Evolutionary conservation across 129 eudicot species (phyloP).

Genomic region (Chrysanthemum makinoi): DNA sequence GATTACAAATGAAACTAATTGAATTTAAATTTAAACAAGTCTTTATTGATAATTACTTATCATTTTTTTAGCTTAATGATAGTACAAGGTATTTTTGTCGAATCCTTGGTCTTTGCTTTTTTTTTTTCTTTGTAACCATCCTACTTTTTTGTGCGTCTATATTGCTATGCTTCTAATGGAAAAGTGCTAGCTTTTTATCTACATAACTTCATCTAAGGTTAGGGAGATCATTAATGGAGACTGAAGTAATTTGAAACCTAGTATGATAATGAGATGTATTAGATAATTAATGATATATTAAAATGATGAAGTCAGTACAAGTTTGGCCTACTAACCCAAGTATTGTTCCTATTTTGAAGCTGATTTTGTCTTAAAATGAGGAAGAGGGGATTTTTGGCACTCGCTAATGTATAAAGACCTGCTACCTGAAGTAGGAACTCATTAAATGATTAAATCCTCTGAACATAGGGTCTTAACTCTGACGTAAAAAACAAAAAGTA

Average conservation of each 20-base stretch:
- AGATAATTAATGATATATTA: too few relatives aligned
- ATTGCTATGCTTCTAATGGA: not conserved
- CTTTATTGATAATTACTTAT: conserved; percentile 11
- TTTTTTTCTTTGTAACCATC: too few relatives aligned
- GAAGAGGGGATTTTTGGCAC: not conserved
- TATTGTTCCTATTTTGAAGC: not conserved
- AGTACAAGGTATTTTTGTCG: not conserved
- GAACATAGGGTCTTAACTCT: not conserved
- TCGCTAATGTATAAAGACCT: conserved; percentile 3
- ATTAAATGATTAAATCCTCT: not conserved
- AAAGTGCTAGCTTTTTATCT: too few relatives aligned
- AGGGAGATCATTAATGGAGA: too few relatives aligned
- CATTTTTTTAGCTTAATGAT: not conserved
- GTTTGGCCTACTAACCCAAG: not conserved
- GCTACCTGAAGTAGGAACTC: conserved; percentile 6
- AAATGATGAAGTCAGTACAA: not conserved
- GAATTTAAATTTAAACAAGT: conserved; percentile 9
- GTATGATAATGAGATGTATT: too few relatives aligned
- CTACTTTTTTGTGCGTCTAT: not conserved
- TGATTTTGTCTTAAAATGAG: not conserved
- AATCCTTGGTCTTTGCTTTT: conserved; percentile 3
- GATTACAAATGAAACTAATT: conserved; percentile 1
- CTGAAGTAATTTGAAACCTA: too few relatives aligned
- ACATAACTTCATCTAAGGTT: too few relatives aligned
- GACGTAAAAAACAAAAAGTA: too few relatives aligned